Evolutionary conservation across 345 rosid species (phyloP).

Genomic region (Eucalyptus regnans): DNA sequence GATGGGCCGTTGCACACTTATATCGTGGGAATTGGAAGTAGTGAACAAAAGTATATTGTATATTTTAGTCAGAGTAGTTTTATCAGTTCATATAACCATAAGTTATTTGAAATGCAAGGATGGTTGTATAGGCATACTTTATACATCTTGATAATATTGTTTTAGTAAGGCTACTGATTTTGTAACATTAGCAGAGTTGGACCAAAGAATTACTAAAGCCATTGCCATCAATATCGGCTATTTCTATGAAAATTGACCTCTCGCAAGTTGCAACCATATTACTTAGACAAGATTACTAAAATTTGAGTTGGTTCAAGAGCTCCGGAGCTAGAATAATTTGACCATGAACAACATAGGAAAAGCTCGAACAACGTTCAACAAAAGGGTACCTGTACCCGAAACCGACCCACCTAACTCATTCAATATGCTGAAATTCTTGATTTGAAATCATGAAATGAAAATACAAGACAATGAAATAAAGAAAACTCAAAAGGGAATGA

Average conservation of each 20-base stretch:
- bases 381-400: no score
- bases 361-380: no score
- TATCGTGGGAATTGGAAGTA: neutral
- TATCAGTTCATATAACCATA: neutral
- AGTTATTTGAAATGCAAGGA: neutral
- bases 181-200: conserved; percentile 25
- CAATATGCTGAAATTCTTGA: neutral
- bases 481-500: neutral
- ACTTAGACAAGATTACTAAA: neutral
- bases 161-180: conserved; percentile 22
- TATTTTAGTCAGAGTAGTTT: neutral
- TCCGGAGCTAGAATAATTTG: neutral
- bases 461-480: neutral
- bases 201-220: conserved; percentile 5
- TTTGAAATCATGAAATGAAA: neutral
- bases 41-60: neutral
- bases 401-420: neutral
- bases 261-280: neutral
- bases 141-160: neutral
- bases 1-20: no score
- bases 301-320: neutral
- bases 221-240: conserved; percentile 5
- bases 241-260: conserved; percentile 11
- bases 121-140: neutral
- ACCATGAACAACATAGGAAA: neutral